Conservation (phyloP, 228 moss, liverwort and hornwort species). For the Sphagnum magellanicum region DNA sequence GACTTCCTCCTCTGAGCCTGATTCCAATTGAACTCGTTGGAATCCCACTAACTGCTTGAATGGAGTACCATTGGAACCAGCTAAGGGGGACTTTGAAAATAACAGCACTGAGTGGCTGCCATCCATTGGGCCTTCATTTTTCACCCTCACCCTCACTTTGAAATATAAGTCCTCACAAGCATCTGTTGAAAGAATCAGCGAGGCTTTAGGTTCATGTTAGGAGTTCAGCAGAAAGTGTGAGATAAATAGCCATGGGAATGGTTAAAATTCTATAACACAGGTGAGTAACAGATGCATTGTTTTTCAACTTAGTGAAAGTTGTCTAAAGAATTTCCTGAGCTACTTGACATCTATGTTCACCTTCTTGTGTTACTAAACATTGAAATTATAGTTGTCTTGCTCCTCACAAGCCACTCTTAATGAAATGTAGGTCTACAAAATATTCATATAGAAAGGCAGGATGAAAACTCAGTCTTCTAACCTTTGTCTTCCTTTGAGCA, state of each 20-base stretch:
- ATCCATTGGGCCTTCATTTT: constrained; percentile 37
- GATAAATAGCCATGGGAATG: neutral
- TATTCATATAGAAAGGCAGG: too few species aligned
- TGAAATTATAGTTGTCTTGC: too few species aligned
- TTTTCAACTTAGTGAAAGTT: neutral
- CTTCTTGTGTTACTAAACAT: neutral
- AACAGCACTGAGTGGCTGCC: constrained; percentile 49
- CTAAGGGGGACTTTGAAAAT: constrained; percentile 26
- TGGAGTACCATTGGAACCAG: constrained; percentile 36
- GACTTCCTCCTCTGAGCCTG: constrained; percentile 17
- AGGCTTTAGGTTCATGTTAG: neutral
- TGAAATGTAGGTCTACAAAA: too few species aligned
- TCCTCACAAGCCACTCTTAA: too few species aligned
- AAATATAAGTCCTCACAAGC: constrained; percentile 43
- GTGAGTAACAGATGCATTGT: neutral
- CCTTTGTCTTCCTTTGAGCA: constrained; percentile 32
- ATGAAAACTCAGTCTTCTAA: neutral
- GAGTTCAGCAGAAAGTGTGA: neutral
- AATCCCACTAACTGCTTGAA: constrained; percentile 59
- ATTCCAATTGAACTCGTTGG: constrained; percentile 39
- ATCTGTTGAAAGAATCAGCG: constrained; percentile 4
- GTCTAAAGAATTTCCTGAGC: neutral
- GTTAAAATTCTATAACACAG: neutral
- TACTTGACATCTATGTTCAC: neutral
- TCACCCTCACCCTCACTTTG: constrained; percentile 42